These are phyloP conservation scores for Pyrenochaeta sp. DNA, from an alignment of 2,329 filamentous ascomycete genomes.

Conservation along the genomic window DNA sequence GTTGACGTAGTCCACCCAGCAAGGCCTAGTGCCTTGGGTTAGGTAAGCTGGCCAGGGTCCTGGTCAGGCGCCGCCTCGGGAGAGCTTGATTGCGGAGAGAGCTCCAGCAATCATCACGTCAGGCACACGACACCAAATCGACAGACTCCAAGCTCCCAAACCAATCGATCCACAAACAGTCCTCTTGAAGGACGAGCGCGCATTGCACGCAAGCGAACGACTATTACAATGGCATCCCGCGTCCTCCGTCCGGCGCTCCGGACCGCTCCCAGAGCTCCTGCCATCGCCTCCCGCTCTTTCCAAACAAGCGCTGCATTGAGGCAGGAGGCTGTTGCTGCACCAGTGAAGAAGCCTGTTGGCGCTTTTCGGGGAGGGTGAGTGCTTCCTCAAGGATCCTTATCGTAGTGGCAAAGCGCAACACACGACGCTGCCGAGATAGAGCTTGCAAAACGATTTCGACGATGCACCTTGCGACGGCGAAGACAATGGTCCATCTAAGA, in stretches of 20 bases:
- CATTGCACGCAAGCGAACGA: not conserved
- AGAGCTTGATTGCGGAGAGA: not conserved
- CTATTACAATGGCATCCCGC: constrained; percentile 55
- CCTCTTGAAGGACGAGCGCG: not conserved
- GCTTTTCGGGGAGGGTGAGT: constrained; percentile 77
- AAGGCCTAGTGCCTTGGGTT: not conserved
- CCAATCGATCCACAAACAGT: not conserved
- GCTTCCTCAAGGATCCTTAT: not conserved
- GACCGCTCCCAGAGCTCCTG: constrained; percentile 32
- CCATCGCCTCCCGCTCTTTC: constrained; percentile 45
- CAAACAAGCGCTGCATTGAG: constrained; percentile 49
- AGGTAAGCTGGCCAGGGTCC: not conserved
- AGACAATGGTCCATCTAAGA: too few relatives aligned
- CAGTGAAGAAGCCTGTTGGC: constrained; percentile 71
- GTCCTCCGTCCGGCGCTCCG: constrained; percentile 53
- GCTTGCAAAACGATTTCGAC: not conserved
- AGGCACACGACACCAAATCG: not conserved
- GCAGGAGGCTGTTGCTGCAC: constrained; percentile 47
- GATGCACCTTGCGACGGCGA: not conserved
- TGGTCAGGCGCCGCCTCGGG: not conserved
- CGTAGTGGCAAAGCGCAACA: not conserved
- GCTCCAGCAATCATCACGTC: constrained; percentile 1
- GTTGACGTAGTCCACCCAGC: not conserved
- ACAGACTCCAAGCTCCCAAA: not conserved
- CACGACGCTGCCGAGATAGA: not conserved